Evolutionary conservation across 2,329 filamentous ascomycete genomes (phyloP).

Genomic region (Aspergillus terreus): DNA sequence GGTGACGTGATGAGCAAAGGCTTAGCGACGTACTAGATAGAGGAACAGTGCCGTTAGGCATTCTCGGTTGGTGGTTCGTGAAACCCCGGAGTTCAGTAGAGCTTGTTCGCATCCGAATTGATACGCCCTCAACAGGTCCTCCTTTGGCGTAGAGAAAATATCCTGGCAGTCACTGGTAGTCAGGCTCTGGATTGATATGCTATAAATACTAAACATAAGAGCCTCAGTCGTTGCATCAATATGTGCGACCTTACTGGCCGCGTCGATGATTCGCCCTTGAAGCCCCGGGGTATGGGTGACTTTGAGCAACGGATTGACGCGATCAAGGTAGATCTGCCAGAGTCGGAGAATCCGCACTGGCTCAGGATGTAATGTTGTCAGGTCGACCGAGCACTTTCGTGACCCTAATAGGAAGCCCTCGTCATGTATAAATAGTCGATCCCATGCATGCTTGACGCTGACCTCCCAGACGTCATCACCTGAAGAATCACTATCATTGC

Average conservation of each 20-base stretch:
- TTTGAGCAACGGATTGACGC: slow-evolving; percentile 66
- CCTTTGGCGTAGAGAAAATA: slow-evolving; percentile 35
- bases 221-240: slow-evolving; percentile 59
- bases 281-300: slow-evolving; percentile 64
- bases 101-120: slow-evolving; percentile 47
- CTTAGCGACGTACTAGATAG: slow-evolving; percentile 45
- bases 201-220: slow-evolving; percentile 65
- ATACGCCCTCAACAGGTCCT: slow-evolving; percentile 40
- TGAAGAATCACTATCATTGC: slow-evolving; percentile 29
- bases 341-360: slow-evolving; percentile 54
- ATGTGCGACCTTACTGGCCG: slow-evolving; percentile 53
- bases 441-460: slow-evolving; percentile 46
- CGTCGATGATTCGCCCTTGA: slow-evolving; percentile 62
- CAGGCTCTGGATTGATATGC: slow-evolving; percentile 57
- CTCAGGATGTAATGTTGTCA: slow-evolving; percentile 57
- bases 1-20: background rate
- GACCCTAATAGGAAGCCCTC: slow-evolving; percentile 54
- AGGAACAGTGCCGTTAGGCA: slow-evolving; percentile 52
- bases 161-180: slow-evolving; percentile 50
- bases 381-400: slow-evolving; percentile 36
- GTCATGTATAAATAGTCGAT: slow-evolving; percentile 39
- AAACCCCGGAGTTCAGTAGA: slow-evolving; percentile 40
- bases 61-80: slow-evolving; percentile 42
- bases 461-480: slow-evolving; percentile 27
- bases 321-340: slow-evolving; percentile 68